Base-by-base conservation (phyloP, 2,329 filamentous ascomycete genomes). In the Aspergillus pseudoviridinutans region DNA sequence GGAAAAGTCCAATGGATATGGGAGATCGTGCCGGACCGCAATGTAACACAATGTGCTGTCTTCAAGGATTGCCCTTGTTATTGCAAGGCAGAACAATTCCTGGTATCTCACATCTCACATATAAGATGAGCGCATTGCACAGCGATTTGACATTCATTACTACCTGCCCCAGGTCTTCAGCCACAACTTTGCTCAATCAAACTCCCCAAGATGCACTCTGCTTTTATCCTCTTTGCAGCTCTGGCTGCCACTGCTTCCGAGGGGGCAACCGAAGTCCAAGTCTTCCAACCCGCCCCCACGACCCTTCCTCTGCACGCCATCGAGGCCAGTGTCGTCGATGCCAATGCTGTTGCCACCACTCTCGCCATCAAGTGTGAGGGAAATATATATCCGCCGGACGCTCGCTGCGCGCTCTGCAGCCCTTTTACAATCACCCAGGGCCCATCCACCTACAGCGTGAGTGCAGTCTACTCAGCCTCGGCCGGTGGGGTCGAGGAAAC, bases 391-490 rank as follows among this genome's bases (percentile, higher is more conserved):
- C 20, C 22, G 4, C 24, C 49, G 7, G 24, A 22, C 29, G n/a
- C 7, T 9, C n/a, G 9, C 41, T 66, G 63, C 54, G 51, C 28
- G 3, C 50, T 59, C 7, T 38, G 52, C 3, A 55, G 53, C 14
- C 63, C 62, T 1, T 12, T 62, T 10, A 66, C 64, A 51, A 25
- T 63, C 3, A 64, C 62, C 25, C 53, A 62, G 41, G 63, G 64
- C 4, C 63, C 62, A 8, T 66, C 64, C 12, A 66, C 63, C 50
- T 63, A 53, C 35, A 53, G 53, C 25, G 27, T 60, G 24, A 56
- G 51, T 22, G 59, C 60, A n/a, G 51, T 58, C 25, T 58, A 56
- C 35, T 22, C 61, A 3, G 54, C 57, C 25, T 47, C 47, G 25
- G 53, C 46, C 3, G 1, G 24, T 20, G 60, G 58, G 6, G 46